phyloP scores from a whole-genome alignment of 352 stramenopile genomes.

The Paralagenidium karlingii region DNA sequence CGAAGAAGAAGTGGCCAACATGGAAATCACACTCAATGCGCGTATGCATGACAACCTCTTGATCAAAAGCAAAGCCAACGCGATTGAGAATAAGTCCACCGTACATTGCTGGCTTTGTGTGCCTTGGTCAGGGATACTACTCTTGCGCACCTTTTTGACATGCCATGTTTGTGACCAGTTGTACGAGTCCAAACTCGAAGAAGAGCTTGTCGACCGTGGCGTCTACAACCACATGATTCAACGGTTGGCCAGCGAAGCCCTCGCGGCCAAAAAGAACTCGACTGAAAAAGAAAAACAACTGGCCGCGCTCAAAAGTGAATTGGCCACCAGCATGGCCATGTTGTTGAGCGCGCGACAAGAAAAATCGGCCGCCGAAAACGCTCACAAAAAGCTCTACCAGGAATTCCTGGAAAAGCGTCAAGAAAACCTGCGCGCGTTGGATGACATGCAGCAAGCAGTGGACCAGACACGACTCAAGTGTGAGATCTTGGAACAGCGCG shows the following conservation, averaged over 20 bases:
- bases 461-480: conserved; percentile 60
- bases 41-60: conserved; percentile 40
- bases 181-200: conserved; percentile 67
- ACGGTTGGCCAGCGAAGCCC: conserved; percentile 39
- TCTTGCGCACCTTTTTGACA: neutral
- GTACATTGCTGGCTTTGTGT: too few relatives aligned
- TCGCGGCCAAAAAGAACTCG: conserved; percentile 49
- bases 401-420: conserved; percentile 64
- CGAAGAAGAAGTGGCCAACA: conserved; percentile 65
- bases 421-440: conserved; percentile 49
- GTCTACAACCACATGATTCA: conserved; percentile 82
- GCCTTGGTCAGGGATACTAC: neutral
- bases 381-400: conserved; percentile 52
- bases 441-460: conserved; percentile 65
- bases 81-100: conserved; percentile 66
- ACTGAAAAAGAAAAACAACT: conserved; percentile 50
- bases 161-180: conserved; percentile 15
- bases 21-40: conserved; percentile 51
- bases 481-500: conserved; percentile 62
- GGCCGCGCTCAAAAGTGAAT: conserved; percentile 33
- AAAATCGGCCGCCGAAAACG: conserved; percentile 44
- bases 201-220: conserved; percentile 48
- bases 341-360: conserved; percentile 52
- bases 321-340: conserved; percentile 29
- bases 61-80: conserved; percentile 39